phyloP scores from a whole-genome alignment of 192 early-diverging fungal genomes.

The Thoreauomyces humboldtii region DNA sequence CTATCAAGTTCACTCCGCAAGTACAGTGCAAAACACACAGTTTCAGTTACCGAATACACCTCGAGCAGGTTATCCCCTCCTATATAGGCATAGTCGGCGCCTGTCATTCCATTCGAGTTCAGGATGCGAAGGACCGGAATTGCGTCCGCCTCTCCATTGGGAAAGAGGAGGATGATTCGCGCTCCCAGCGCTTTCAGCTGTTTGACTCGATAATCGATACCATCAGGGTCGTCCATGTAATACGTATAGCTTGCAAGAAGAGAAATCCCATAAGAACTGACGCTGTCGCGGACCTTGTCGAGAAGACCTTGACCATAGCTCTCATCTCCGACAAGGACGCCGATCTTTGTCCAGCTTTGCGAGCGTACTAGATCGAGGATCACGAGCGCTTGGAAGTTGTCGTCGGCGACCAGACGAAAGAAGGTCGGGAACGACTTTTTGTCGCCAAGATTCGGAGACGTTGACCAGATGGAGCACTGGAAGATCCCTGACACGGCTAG shows the following conservation, averaged over 20 bases:
- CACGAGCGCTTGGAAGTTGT: slow-evolving; percentile 32
- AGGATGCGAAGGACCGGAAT: not conserved
- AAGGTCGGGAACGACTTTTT: slow-evolving; percentile 38
- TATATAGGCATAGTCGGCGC: slow-evolving; percentile 21
- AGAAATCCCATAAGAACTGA: not conserved
- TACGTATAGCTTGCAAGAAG: not conserved
- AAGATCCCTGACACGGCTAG: slow-evolving; percentile 9
- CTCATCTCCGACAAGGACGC: not conserved
- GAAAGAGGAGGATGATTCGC: slow-evolving; percentile 7
- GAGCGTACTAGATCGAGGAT: slow-evolving; percentile 23
- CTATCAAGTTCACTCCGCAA: no score
- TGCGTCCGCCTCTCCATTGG: slow-evolving; percentile 4
- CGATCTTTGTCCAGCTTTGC: slow-evolving; percentile 25
- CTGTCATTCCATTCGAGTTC: slow-evolving; percentile 12
- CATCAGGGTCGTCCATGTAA: not conserved
- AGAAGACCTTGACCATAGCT: slow-evolving; percentile 14
- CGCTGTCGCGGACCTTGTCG: not conserved
- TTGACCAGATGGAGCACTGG: slow-evolving; percentile 37
- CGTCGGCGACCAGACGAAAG: slow-evolving; percentile 37
- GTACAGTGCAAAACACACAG: no score
- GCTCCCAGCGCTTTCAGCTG: slow-evolving; percentile 15
- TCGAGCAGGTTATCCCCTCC: slow-evolving; percentile 17
- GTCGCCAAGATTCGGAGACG: slow-evolving; percentile 22
- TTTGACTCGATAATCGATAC: not conserved
- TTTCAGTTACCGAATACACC: not conserved